These are phyloP conservation scores for Panus rudis DNA, from an alignment of 768 basidiomycete genomes.

Conservation along the genomic window DNA sequence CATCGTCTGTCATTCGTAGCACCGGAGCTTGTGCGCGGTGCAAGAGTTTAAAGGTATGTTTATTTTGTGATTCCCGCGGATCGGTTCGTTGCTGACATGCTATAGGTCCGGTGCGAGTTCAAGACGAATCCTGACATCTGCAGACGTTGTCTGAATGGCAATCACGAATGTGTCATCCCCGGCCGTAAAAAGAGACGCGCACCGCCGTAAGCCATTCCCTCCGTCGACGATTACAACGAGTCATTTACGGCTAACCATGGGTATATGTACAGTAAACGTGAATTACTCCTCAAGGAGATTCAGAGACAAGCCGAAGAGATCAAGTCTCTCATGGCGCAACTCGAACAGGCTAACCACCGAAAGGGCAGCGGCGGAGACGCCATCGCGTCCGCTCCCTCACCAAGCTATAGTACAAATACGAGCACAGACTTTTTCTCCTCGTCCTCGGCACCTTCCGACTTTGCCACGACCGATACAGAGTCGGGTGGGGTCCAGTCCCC, in stretches of 20 bases:
- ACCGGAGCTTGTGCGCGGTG: conserved; percentile 67
- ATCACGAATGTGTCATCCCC: conserved; percentile 72
- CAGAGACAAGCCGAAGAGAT: conserved; percentile 69
- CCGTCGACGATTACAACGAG: not conserved
- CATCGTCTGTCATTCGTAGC: too few relatives aligned
- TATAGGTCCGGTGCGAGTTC: conserved; percentile 72
- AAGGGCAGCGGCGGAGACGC: conserved; percentile 2
- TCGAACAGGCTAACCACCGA: conserved; percentile 40
- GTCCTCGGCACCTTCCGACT: conserved; percentile 10
- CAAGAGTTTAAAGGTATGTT: conserved; percentile 45
- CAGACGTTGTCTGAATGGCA: conserved; percentile 64
- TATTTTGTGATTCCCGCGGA: conserved; percentile 1
- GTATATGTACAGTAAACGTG: conserved; percentile 54
- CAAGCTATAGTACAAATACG: conserved; percentile 6
- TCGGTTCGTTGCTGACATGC: not conserved
- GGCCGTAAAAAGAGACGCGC: conserved; percentile 76
- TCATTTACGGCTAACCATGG: not conserved
- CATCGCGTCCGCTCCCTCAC: conserved; percentile 9
- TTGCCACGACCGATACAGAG: conserved; percentile 19
- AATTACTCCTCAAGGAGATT: conserved; percentile 71
- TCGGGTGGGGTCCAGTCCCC: conserved; percentile 11
- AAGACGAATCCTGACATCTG: conserved; percentile 66
- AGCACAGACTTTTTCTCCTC: conserved; percentile 11
- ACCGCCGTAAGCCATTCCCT: conserved; percentile 59
- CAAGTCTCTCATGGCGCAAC: conserved; percentile 60